Conservation (phyloP, 345 rosid genomes). For the Bretschneidera sinensis region DNA sequence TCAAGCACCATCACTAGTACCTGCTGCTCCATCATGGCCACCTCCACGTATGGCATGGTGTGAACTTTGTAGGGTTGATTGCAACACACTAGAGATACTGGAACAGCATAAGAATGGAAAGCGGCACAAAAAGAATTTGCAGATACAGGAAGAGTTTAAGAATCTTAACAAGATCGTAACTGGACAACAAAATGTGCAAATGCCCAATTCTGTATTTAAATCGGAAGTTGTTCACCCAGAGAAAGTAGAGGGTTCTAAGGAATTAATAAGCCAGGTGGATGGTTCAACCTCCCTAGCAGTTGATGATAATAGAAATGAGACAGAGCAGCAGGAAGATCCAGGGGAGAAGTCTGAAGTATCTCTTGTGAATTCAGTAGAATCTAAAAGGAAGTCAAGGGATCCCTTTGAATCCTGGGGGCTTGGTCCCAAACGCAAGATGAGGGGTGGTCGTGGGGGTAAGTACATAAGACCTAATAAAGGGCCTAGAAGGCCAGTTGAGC, state of each 20-base stretch:
- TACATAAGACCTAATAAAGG: constrained; percentile 22
- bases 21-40: constrained; percentile 22
- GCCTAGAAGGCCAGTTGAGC: constrained; percentile 22
- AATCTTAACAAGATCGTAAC: constrained; percentile 19
- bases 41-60: constrained; percentile 38
- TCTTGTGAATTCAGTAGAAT: constrained; percentile 11
- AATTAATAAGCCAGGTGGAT: constrained; percentile 8
- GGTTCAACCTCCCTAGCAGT: constrained; percentile 9
- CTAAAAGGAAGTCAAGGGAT: constrained; percentile 21
- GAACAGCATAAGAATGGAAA: constrained; percentile 43
- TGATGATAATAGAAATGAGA: constrained; percentile 13
- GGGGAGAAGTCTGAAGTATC: constrained; percentile 9
- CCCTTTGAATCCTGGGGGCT: constrained; percentile 14
- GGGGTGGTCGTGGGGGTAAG: constrained; percentile 26
- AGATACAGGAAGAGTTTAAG: constrained; percentile 19
- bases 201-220: constrained; percentile 3
- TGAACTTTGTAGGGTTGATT: constrained; percentile 40
- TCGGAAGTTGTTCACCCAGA: constrained; percentile 13
- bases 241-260: constrained; percentile 18
- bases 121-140: constrained; percentile 32
- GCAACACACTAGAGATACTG: constrained; percentile 30
- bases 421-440: constrained; percentile 29
- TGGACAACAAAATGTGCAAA: constrained; percentile 22
- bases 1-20: constrained; percentile 7
- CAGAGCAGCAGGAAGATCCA: constrained; percentile 19